A percentile compares a stretch with the other conserved stretches of the same genome.
Evolutionary conservation across 495 filamentous ascomycete genomes (phyloP).

Genomic region (Trichocladium uniseriatum): DNA sequence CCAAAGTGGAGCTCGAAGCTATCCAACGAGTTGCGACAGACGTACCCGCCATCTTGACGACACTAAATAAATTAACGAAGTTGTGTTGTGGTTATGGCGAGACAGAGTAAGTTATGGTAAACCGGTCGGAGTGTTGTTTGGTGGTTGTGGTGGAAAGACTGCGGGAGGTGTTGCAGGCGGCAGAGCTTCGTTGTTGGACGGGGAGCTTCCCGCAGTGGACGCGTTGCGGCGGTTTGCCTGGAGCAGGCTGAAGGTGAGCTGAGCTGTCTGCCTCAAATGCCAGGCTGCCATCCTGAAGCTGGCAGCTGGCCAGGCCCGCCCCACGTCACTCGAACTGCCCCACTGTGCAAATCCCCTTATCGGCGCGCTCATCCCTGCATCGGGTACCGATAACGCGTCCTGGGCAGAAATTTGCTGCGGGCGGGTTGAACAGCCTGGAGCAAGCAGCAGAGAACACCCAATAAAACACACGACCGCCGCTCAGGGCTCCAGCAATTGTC

Average conservation of each 20-base stretch:
- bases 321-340: no score
- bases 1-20: slow-evolving; percentile 20
- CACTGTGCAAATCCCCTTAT: slow-evolving; percentile 17
- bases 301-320: no score
- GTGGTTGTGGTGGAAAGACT: slow-evolving; percentile 3
- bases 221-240: slow-evolving; percentile 35
- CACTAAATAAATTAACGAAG: slow-evolving; percentile 9
- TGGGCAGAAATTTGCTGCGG: slow-evolving; percentile 31
- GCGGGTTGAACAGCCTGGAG: slow-evolving; percentile 12
- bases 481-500: slow-evolving; percentile 10
- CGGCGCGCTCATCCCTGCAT: slow-evolving; percentile 11
- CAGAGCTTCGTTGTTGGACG: slow-evolving; percentile 25
- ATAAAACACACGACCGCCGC: slow-evolving; percentile 14
- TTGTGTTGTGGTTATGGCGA: background rate
- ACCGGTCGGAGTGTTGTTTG: background rate
- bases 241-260: slow-evolving; percentile 24
- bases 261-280: slow-evolving; percentile 11
- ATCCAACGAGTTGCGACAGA: slow-evolving; percentile 16
- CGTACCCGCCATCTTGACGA: slow-evolving; percentile 42
- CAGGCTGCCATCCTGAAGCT: slow-evolving; percentile 3
- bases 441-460: slow-evolving; percentile 18
- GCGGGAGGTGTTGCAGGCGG: slow-evolving; percentile 16
- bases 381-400: slow-evolving; percentile 23
- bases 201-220: slow-evolving; percentile 21
- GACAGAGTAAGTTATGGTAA: background rate